phyloP scores from a whole-genome alignment of 352 stramenopile genomes.

The Phytophthora fragariae region DNA sequence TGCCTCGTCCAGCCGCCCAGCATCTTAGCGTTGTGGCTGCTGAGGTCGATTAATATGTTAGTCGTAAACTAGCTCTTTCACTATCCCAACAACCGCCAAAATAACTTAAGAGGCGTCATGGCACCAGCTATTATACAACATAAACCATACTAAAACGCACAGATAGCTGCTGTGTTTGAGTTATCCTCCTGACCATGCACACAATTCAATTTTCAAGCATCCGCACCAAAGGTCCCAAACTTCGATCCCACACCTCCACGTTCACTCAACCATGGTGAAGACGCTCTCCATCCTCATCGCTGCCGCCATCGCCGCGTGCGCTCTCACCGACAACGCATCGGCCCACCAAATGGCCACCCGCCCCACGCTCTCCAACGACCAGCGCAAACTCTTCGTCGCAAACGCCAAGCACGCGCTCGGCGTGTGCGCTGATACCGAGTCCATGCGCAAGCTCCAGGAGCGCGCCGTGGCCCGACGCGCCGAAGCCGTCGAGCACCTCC shows the following conservation, averaged over 20 bases:
- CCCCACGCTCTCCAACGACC: conserved; percentile 17
- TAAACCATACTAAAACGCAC: no score
- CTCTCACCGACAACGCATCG: conserved; percentile 16
- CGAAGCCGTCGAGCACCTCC: conserved; percentile 18
- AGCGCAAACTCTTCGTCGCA: conserved; percentile 33
- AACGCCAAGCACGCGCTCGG: conserved; percentile 33
- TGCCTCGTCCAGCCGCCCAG: no score
- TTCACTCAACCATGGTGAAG: conserved; percentile 20
- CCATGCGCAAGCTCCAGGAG: conserved; percentile 33
- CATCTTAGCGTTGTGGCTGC: not conserved
- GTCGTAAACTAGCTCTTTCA: no score
- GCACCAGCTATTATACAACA: no score
- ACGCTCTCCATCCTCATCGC: conserved; percentile 20
- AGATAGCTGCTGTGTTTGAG: no score
- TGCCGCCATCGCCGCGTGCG: conserved; percentile 8
- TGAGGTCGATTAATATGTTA: not conserved
- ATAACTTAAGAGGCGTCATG: no score
- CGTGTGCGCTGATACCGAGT: conserved; percentile 27
- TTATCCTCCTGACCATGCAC: no score
- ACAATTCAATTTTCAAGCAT: not conserved
- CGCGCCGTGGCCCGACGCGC: conserved; percentile 27
- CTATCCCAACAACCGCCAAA: no score
- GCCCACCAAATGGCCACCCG: conserved; percentile 27
- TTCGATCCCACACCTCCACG: no score
- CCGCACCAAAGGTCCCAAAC: no score